Evolutionary conservation across 176 grass and related monocot genomes (phyloP).

Genomic region (Sorghum bicolor): Sorghum_bicolor_NCBIv3 NC_012877.2:57128501-57129000

Average conservation of each 20-base stretch:
- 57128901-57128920: slow-evolving; percentile 29
- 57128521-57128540: not conserved
- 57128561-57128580: not conserved
- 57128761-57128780: not conserved
- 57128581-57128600: not conserved
- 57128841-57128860: slow-evolving; percentile 42
- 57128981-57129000: not conserved
- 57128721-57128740: not conserved
- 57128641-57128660: not conserved
- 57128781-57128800: slow-evolving; percentile 9
- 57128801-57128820: slow-evolving; percentile 26
- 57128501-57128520: not conserved
- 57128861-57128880: slow-evolving; percentile 37
- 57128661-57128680: not conserved
- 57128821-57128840: slow-evolving; percentile 2
- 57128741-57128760: not conserved
- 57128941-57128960: not conserved
- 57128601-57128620: not conserved
- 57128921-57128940: slow-evolving; percentile 7
- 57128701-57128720: not conserved
- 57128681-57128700: not conserved
- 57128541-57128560: not conserved
- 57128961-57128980: not conserved
- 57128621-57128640: not conserved
- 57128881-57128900: slow-evolving; percentile 38